These are phyloP conservation scores for Ciborinia camelliae DNA, from an alignment of 2,329 filamentous ascomycete species.

Conservation along the genomic window DNA sequence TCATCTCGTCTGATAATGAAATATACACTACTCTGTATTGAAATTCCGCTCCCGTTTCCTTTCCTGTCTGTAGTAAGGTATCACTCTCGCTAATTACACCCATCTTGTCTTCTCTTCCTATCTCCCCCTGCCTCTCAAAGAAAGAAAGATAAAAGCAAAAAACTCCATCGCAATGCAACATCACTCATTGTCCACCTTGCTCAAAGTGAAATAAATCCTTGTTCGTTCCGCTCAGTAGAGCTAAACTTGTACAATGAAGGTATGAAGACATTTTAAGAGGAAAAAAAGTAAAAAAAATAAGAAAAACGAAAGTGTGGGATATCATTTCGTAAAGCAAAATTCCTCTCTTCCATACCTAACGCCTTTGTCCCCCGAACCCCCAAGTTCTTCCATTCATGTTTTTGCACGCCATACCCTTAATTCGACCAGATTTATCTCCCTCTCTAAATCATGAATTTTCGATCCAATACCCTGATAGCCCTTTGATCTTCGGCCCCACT, in stretches of 20 bases:
- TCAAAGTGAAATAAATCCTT: background rate
- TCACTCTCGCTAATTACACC: background rate
- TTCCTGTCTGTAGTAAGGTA: background rate
- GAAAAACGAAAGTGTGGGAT: constrained; percentile 19
- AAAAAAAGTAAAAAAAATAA: background rate
- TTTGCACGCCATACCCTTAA: constrained; percentile 15
- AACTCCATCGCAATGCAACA: constrained; percentile 9
- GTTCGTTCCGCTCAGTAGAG: background rate
- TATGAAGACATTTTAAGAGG: background rate
- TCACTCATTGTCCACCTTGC: background rate
- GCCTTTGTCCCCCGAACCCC: background rate
- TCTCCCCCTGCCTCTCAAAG: background rate
- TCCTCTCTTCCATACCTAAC: constrained; percentile 4
- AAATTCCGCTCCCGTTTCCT: background rate
- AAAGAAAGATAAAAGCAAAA: background rate
- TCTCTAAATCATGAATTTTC: constrained; percentile 45
- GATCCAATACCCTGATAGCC: constrained; percentile 63
- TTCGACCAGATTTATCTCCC: background rate
- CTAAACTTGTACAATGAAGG: constrained; percentile 6
- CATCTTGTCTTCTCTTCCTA: background rate
- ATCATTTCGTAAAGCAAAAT: constrained; percentile 16
- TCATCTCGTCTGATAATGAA: background rate
- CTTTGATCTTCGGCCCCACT: constrained; percentile 61
- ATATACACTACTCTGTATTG: background rate
- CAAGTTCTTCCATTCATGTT: background rate